phyloP scores from a whole-genome alignment of 768 basidiomycete genomes.

The Boletus rubescentipes region DNA sequence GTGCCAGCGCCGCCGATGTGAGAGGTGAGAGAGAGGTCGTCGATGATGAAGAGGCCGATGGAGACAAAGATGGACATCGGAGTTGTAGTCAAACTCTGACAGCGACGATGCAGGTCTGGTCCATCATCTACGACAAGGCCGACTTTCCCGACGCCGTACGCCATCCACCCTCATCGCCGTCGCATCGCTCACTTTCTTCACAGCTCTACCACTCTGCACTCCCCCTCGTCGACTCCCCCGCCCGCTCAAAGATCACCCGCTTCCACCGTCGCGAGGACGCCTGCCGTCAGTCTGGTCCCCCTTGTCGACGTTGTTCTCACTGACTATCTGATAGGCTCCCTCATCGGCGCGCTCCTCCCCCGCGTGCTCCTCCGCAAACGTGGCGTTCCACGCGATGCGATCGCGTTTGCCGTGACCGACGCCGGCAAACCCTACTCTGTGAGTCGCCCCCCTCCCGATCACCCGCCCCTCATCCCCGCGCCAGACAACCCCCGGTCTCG shows the following conservation, averaged over 20 bases:
- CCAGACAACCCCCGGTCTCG: slow-evolving; percentile 44
- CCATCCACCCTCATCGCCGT: not conserved
- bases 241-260: slow-evolving; percentile 54
- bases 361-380: slow-evolving; percentile 60
- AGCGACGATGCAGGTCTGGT: slow-evolving; percentile 43
- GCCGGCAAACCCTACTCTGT: slow-evolving; percentile 79
- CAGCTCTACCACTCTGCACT: slow-evolving; percentile 68
- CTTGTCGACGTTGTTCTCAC: not conserved
- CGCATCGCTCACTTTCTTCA: not conserved
- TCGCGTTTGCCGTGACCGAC: slow-evolving; percentile 56
- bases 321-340: slow-evolving; percentile 51
- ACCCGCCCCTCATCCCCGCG: slow-evolving; percentile 4
- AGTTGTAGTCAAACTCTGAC: slow-evolving; percentile 22
- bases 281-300: slow-evolving; percentile 48
- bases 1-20: slow-evolving; percentile 91
- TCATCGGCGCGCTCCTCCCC: slow-evolving; percentile 75
- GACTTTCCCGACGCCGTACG: slow-evolving; percentile 38
- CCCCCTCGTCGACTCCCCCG: slow-evolving; percentile 53
- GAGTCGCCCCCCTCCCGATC: slow-evolving; percentile 30
- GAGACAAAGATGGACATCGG: slow-evolving; percentile 49
- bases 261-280: slow-evolving; percentile 76
- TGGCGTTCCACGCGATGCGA: slow-evolving; percentile 46
- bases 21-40: slow-evolving; percentile 49
- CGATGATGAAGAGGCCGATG: slow-evolving; percentile 91
- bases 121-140: slow-evolving; percentile 36